A percentile compares a stretch with the other conserved stretches of the same genome.
Evolutionary conservation across 495 filamentous ascomycete genomes (phyloP).

Genomic region (Xylaria curta): DNA sequence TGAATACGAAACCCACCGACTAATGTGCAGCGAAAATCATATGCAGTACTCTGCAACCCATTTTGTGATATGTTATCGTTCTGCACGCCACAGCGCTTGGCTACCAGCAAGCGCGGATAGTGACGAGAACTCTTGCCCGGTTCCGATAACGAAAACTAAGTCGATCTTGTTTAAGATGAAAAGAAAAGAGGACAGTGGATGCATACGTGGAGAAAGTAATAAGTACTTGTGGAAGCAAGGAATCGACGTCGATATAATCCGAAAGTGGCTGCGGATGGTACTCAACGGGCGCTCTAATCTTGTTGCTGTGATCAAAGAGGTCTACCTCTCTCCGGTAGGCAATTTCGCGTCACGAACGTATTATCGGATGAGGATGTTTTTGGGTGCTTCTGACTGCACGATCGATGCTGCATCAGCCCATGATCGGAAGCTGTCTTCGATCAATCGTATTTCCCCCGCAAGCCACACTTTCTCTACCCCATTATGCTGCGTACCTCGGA

Average conservation of each 20-base stretch:
- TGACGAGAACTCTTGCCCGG: slow-evolving; percentile 11
- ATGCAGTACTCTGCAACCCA: background rate
- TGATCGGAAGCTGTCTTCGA: slow-evolving; percentile 9
- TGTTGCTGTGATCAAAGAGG: background rate
- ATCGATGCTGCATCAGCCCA: background rate
- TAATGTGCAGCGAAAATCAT: background rate
- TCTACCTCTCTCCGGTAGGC: background rate
- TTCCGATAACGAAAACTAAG: background rate
- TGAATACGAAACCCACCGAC: background rate
- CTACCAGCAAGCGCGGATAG: slow-evolving; percentile 11
- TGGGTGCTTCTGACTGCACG: background rate
- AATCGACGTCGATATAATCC: background rate
- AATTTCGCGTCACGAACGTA: background rate
- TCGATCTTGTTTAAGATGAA: background rate
- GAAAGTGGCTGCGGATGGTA: background rate
- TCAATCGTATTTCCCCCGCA: background rate
- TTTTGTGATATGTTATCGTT: slow-evolving; percentile 15
- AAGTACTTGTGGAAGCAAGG: background rate
- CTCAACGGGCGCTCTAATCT: background rate
- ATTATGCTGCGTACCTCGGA: background rate
- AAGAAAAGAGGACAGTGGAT: background rate
- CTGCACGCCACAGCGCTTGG: slow-evolving; percentile 17
- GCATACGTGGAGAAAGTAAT: background rate
- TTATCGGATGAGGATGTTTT: background rate
- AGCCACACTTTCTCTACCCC: background rate